Conservation (phyloP, 1,284 basidiomycete species). For the Chiua sp. region DNA sequence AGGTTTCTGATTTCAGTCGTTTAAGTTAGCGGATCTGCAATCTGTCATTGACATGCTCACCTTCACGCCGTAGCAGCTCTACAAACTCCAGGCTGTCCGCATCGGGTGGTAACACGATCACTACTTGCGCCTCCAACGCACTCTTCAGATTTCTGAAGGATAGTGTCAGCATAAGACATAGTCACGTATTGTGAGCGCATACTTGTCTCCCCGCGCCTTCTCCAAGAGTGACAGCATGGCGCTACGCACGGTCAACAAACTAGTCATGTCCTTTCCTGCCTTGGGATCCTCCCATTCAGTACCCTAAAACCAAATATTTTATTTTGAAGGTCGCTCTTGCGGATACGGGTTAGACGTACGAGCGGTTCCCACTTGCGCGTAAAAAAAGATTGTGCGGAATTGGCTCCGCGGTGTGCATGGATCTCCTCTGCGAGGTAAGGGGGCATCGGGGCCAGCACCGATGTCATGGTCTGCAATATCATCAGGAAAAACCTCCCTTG, state of each 20-base stretch:
- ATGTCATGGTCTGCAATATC: conserved; percentile 74
- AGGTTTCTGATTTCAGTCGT: conserved; percentile 47
- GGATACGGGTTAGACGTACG: conserved; percentile 43
- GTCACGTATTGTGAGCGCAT: conserved; percentile 21
- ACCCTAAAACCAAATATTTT: conserved; percentile 40
- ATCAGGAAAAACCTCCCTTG: too few relatives aligned
- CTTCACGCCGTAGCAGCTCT: conserved; percentile 54
- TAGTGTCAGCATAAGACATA: conserved; percentile 3
- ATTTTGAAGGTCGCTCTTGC: background rate
- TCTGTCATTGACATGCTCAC: conserved; percentile 34
- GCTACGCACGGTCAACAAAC: conserved; percentile 59
- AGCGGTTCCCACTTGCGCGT: conserved; percentile 62
- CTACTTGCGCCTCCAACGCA: conserved; percentile 74
- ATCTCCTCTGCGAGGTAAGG: conserved; percentile 96
- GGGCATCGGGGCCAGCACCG: conserved; percentile 84
- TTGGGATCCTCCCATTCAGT: conserved; percentile 58
- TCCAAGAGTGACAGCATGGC: conserved; percentile 69
- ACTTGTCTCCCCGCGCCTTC: conserved; percentile 74
- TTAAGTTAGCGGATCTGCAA: conserved; percentile 2
- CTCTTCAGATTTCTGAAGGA: conserved; percentile 67
- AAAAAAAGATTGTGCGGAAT: conserved; percentile 62
- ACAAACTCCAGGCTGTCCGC: conserved; percentile 28
- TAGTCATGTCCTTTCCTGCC: conserved; percentile 63
- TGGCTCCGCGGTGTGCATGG: conserved; percentile 44
- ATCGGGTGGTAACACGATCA: conserved; percentile 50